These are phyloP conservation scores for Yarrowia sp. DNA, from an alignment of 805 yeast genomes.

Conservation along the genomic window DNA sequence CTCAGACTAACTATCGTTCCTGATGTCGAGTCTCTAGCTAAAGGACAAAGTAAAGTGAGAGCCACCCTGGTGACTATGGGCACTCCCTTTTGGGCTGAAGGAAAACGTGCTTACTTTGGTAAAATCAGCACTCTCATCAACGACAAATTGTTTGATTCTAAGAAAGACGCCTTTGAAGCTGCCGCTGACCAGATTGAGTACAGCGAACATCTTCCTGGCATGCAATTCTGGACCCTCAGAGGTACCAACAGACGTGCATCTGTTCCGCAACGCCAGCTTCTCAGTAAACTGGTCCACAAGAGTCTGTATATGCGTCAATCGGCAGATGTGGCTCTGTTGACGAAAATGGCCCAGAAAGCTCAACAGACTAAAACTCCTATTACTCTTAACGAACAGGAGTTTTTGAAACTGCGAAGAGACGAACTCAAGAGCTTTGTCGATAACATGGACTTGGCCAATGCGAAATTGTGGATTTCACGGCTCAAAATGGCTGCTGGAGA, in stretches of 20 bases:
- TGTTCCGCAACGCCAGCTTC: neutral
- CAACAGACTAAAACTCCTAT: neutral
- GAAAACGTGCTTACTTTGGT: neutral
- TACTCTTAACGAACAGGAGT: neutral
- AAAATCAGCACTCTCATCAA: neutral
- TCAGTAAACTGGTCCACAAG: neutral
- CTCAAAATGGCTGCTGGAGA: constrained; percentile 3
- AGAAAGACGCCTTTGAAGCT: constrained; percentile 2
- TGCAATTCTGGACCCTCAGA: neutral
- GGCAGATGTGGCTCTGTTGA: neutral
- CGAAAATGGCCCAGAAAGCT: neutral
- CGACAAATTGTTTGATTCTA: neutral
- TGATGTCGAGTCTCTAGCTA: neutral
- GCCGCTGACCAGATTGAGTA: neutral
- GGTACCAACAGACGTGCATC: neutral
- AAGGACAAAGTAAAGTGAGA: neutral
- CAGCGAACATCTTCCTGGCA: neutral
- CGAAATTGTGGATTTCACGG: constrained; percentile 1
- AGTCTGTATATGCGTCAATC: constrained; percentile 4
- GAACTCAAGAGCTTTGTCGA: neutral
- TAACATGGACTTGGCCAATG: neutral
- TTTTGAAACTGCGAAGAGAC: neutral
- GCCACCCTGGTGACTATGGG: constrained; percentile 14
- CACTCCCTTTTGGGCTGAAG: neutral
- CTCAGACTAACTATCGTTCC: neutral